Evolutionary conservation across 768 basidiomycete species (phyloP).

Genomic region (Auricularia sp.): DNA sequence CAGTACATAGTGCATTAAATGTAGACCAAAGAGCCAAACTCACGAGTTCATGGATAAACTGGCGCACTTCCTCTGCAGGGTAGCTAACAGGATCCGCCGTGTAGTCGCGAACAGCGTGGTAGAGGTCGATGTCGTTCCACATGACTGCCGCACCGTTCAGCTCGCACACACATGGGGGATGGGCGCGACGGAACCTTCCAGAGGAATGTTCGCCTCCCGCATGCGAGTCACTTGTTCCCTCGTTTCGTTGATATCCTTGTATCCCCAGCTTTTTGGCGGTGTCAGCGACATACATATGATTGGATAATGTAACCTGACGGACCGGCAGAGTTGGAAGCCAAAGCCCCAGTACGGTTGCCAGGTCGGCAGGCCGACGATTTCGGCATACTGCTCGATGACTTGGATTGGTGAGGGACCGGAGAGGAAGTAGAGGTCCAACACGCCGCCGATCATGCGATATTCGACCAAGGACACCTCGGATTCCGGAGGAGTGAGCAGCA

Average conservation of each 20-base stretch:
- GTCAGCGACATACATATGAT: background rate
- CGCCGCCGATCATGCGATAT: slow-evolving; percentile 64
- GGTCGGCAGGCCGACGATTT: slow-evolving; percentile 54
- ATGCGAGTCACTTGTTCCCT: slow-evolving; percentile 43
- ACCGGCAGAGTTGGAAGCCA: slow-evolving; percentile 51
- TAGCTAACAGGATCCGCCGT: slow-evolving; percentile 58
- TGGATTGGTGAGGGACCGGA: slow-evolving; percentile 33
- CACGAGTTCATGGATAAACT: slow-evolving; percentile 50
- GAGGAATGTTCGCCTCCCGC: slow-evolving; percentile 63
- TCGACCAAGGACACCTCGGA: slow-evolving; percentile 54
- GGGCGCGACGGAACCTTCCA: slow-evolving; percentile 43
- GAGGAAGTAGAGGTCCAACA: slow-evolving; percentile 23
- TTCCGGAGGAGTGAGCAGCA: slow-evolving; percentile 49
- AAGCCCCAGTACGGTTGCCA: slow-evolving; percentile 71
- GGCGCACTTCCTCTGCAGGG: slow-evolving; percentile 41
- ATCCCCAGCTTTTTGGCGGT: slow-evolving; percentile 38
- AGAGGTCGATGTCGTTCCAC: slow-evolving; percentile 75
- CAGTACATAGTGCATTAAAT: too few relatives aligned
- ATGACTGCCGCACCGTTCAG: slow-evolving; percentile 35
- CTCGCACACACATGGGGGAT: too few relatives aligned
- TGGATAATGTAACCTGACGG: background rate
- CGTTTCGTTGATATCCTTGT: slow-evolving; percentile 44
- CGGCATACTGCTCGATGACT: slow-evolving; percentile 67
- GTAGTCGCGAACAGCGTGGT: slow-evolving; percentile 59
- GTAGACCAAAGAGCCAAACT: slow-evolving; percentile 10